Evolutionary conservation across 1,139 yeast genomes (phyloP), one percentile per base, ranked within the genome.

Genomic region (Pichia sp.): DNA sequence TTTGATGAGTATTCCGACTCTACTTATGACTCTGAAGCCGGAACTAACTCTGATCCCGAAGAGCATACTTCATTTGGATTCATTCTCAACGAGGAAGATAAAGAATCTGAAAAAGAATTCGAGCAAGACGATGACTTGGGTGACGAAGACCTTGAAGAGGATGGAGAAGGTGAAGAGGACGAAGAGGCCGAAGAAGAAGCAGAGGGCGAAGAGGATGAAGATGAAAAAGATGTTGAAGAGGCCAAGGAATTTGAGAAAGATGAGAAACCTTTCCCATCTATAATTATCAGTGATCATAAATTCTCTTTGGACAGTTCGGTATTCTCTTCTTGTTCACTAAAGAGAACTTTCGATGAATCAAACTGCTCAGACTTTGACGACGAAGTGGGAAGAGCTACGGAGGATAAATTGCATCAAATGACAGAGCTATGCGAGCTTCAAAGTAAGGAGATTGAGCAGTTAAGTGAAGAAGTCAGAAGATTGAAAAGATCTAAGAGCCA

Each of bases 391-490:
- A 36, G 40, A 16, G 16, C 16, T 5, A 36, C 40, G n/a, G 16
- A 36, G 40, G n/a, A 14, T 20, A 20, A 20, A 20, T 20, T 20
- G 24, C 24, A 20, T 20, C 24, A 20, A 20, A 20, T 20, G 24
- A 20, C 24, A 14, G n/a, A 14, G 40, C n/a, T 36, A 14, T 14
- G 40, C 16, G 7, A 38, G 29, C 33, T 45, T 16, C 16, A 40
- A 12, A 16, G 42, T 10, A 27, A n/a, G 17, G 46, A 50, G 33
- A 45, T 54, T 38, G 48, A 48, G 6, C 38, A 45, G 6, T 47
- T 51, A 20, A 43, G 12, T 10, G 40, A 38, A 24, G 51, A 46
- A 17, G 46, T 55, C 16, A 30, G 33, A 14, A 29, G 14, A 8
- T 52, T 55, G 10, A 49, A 46, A 20, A 52, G 34, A 1, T 16